These are phyloP conservation scores for Globisporangium perplexum DNA, from an alignment of 352 stramenopile species.

Conservation along the genomic window DNA sequence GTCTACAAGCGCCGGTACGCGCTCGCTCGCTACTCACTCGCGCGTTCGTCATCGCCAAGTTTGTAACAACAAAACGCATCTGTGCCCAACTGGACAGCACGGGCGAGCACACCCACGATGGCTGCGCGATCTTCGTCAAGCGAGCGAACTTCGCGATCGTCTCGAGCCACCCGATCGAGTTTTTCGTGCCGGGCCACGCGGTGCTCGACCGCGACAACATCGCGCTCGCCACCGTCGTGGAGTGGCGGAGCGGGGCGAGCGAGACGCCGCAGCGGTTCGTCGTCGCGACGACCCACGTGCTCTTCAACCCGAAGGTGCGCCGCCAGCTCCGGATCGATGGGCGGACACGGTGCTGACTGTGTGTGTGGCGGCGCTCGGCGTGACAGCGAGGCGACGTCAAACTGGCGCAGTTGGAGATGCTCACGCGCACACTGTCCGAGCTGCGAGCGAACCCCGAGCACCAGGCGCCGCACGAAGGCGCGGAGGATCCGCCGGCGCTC, in stretches of 20 bases:
- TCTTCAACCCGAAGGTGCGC: conserved; percentile 62
- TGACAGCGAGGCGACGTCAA: conserved; percentile 61
- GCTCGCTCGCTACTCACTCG: neutral
- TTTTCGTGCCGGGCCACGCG: conserved; percentile 29
- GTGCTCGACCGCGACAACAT: conserved; percentile 60
- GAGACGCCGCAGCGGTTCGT: conserved; percentile 27
- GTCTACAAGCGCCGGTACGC: conserved; percentile 54
- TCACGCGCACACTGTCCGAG: conserved; percentile 29
- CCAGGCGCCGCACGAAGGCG: neutral
- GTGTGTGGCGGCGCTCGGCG: neutral
- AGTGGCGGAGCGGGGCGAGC: conserved; percentile 17
- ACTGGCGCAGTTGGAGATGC: conserved; percentile 46
- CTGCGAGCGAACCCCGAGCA: conserved; percentile 14
- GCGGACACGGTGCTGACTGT: neutral
- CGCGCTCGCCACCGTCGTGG: conserved; percentile 39
- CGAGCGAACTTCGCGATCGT: conserved; percentile 38
- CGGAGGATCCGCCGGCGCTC: conserved; percentile 2
- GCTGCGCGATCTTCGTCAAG: conserved; percentile 64
- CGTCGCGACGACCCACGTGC: conserved; percentile 59
- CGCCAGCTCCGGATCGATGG: too few species aligned
- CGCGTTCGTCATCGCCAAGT: too few species aligned
- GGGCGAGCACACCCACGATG: conserved; percentile 50
- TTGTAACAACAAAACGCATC: too few species aligned
- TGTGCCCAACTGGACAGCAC: conserved; percentile 22
- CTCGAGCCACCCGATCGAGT: conserved; percentile 36